Conservation (phyloP, 108 stramenopile genomes). For the Cyclotella kingstonii region DNA sequence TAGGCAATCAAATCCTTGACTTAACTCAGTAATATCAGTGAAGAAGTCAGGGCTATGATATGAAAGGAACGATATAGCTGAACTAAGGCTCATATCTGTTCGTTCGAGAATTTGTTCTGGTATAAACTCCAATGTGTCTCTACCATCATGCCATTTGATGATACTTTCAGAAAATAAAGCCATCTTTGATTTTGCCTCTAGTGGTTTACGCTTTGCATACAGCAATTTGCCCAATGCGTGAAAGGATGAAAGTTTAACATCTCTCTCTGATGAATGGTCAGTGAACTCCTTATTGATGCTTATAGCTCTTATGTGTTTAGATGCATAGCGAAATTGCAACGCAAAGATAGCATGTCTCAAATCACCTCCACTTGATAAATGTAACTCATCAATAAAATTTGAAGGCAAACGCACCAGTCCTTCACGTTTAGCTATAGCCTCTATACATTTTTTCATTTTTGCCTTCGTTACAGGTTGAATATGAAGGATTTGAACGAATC, state of each 20-base stretch:
- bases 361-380: conserved; percentile 72
- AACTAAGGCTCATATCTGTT: conserved; percentile 63
- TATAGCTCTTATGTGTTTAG: background rate
- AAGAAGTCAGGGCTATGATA: conserved; percentile 85
- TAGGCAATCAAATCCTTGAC: conserved; percentile 49
- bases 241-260: conserved; percentile 75
- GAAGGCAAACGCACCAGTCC: conserved; percentile 15
- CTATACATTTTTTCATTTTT: conserved; percentile 70
- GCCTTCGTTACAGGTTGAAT: conserved; percentile 72
- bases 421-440: conserved; percentile 50
- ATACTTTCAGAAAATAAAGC: background rate
- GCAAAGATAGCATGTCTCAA: conserved; percentile 81
- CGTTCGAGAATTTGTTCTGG: conserved; percentile 75
- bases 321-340: conserved; percentile 62
- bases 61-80: conserved; percentile 71
- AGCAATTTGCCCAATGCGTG: conserved; percentile 88
- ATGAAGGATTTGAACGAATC: conserved; percentile 48
- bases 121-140: conserved; percentile 67
- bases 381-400: conserved; percentile 57
- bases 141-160: conserved; percentile 26
- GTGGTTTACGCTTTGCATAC: conserved; percentile 73
- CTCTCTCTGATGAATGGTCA: conserved; percentile 27
- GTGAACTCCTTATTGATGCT: background rate
- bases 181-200: background rate
- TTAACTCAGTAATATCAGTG: conserved; percentile 70